These are phyloP conservation scores for Apiospora pterosperma DNA, from an alignment of 2,329 filamentous ascomycete species.

Conservation along the genomic window DNA sequence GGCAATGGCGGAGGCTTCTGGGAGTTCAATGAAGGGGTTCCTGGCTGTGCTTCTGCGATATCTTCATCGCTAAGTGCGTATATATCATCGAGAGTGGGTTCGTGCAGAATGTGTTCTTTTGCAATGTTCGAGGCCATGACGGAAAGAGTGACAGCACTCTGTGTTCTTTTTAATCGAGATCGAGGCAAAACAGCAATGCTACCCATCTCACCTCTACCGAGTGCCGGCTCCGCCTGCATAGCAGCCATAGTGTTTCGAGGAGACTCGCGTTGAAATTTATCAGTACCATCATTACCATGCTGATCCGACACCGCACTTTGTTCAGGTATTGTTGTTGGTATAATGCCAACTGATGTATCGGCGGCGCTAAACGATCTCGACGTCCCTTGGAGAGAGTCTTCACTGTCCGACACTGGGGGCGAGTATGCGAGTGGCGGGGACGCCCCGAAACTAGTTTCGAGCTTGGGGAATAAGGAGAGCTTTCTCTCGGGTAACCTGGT, in stretches of 20 bases:
- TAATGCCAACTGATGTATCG: not conserved
- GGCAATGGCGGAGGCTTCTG: constrained; percentile 24
- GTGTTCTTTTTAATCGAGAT: constrained; percentile 19
- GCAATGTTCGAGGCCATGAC: constrained; percentile 14
- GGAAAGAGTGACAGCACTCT: constrained; percentile 24
- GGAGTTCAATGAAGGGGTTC: constrained; percentile 13
- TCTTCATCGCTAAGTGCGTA: constrained; percentile 54
- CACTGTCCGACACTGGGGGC: constrained; percentile 16
- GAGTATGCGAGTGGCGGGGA: constrained; percentile 12
- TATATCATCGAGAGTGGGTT: constrained; percentile 53
- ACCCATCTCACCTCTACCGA: not conserved
- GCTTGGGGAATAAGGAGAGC: constrained; percentile 14
- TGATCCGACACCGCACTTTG: not conserved
- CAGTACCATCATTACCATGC: not conserved
- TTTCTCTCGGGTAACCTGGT: constrained; percentile 8
- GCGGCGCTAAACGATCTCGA: constrained; percentile 1
- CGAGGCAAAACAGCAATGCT: constrained; percentile 9
- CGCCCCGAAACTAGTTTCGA: constrained; percentile 8
- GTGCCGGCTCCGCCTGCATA: constrained; percentile 4
- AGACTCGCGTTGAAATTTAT: constrained; percentile 17
- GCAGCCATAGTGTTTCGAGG: constrained; percentile 21
- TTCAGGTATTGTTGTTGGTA: not conserved
- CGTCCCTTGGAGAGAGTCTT: constrained; percentile 9
- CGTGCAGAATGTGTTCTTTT: constrained; percentile 38
- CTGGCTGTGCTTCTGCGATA: constrained; percentile 43